These are phyloP conservation scores for Fraxinus dipetala DNA, from an alignment of 305 asterid genomes.

Conservation along the genomic window DNA sequence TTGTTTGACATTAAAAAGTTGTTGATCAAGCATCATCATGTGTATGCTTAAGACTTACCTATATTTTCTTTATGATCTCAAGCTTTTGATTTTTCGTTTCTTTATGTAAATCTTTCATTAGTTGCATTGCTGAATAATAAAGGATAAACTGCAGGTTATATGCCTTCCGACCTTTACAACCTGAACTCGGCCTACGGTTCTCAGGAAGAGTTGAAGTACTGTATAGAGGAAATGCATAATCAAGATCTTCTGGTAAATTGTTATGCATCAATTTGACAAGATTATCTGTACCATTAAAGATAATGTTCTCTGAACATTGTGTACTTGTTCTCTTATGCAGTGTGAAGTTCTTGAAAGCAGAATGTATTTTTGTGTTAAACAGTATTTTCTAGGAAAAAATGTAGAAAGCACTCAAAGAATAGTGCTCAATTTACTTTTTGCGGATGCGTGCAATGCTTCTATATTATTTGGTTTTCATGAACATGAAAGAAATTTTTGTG, in stretches of 20 bases:
- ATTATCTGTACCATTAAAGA: not conserved
- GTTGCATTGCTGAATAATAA: not conserved
- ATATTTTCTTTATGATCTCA: not conserved
- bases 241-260: slow-evolving; percentile 35
- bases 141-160: slow-evolving; percentile 35
- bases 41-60: not conserved
- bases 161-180: slow-evolving; percentile 53
- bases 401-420: not conserved
- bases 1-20: not conserved
- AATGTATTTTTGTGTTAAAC: not conserved
- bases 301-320: not conserved
- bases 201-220: slow-evolving; percentile 35
- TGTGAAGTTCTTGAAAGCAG: not conserved
- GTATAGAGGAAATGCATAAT: slow-evolving; percentile 37
- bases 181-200: slow-evolving; percentile 45
- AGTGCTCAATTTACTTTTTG: not conserved
- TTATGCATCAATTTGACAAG: not conserved
- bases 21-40: not conserved
- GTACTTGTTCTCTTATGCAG: not conserved
- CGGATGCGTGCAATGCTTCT: not conserved
- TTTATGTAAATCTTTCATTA: not conserved
- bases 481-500: not conserved
- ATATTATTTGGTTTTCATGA: not conserved
- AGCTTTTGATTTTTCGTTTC: not conserved
- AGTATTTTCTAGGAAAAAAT: not conserved